These are phyloP conservation scores for Chlorella sp. DNA, from an alignment of 139 green algal species.

Conservation along the genomic window DNA sequence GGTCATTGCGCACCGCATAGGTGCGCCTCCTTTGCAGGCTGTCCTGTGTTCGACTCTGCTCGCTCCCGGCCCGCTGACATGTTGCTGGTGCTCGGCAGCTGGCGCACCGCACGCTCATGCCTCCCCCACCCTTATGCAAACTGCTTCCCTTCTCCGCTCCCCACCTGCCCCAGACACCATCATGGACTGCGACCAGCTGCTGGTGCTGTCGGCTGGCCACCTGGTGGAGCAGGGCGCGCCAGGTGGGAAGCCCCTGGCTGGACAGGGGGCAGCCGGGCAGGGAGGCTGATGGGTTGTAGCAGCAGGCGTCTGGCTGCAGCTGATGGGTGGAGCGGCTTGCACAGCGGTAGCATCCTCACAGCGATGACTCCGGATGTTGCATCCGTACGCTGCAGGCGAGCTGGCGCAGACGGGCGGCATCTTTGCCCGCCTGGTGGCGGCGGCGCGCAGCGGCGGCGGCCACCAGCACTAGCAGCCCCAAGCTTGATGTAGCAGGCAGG, in stretches of 20 bases:
- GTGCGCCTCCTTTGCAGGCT: background rate
- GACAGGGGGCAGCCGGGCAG: too few relatives aligned
- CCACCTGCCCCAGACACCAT: constrained; percentile 74
- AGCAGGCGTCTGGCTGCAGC: too few relatives aligned
- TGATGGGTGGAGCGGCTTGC: too few relatives aligned
- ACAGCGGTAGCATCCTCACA: too few relatives aligned
- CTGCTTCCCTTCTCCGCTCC: background rate
- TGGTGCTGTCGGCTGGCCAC: constrained; percentile 77
- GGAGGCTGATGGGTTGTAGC: too few relatives aligned
- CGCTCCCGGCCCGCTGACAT: too few relatives aligned
- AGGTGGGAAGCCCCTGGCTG: background rate
- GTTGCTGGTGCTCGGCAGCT: too few relatives aligned
- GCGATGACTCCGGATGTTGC: too few relatives aligned
- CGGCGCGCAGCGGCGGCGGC: constrained; percentile 15
- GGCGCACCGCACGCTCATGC: too few relatives aligned
- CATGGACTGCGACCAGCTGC: constrained; percentile 85
- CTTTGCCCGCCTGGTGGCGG: constrained; percentile 60
- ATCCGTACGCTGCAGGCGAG: constrained; percentile 2
- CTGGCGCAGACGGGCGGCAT: constrained; percentile 50
- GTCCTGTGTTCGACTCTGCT: too few relatives aligned
- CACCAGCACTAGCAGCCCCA: background rate
- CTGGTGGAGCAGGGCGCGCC: constrained; percentile 78
- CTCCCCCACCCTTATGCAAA: too few relatives aligned
- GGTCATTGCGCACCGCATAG: constrained; percentile 81
- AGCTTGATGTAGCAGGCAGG: too few relatives aligned